Evolutionary conservation across 169 alveolate species (phyloP), one percentile per base, ranked within the genome.

Genomic region (Toxoplasma gondii): DNA sequence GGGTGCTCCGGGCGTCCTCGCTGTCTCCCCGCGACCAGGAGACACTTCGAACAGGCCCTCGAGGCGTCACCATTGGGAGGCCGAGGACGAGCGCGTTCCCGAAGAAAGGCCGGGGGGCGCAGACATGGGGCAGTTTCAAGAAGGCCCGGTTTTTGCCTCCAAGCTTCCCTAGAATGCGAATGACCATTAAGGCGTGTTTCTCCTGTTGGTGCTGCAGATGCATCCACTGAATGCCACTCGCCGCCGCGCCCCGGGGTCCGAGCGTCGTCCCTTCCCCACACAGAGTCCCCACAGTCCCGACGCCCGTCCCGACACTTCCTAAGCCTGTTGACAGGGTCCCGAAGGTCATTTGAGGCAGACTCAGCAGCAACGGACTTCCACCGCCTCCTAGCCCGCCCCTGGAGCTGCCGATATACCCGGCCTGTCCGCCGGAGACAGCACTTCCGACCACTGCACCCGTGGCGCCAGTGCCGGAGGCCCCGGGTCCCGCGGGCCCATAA

Each of bases 111-210:
- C 91, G 90, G 5, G 93, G 94, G n/a, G 95, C 34, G 80, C 93
- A 93, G 49, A 54, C 86, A 87, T 87, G 91, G 19, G 95, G 91
- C 9, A 94, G 96, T 69, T 96, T 94, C 41, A 96, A 67, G 36
- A 96, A 96, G 80, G 96, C 94, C 74, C 97, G 78, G 91, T 96
- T 96, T 70, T 96, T 96, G n/a, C 97, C 97, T 24, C 97, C 97
- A 39, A 96, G 44, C 53, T 96, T 96, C 16, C 97, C 97, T 27
- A 96, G 78, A 36, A 96, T 93, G 41, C 96, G 88, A 31, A 96
- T 95, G 41, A 94, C 96, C 88, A 92, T 92, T 39, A 81, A 81
- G 39, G 94, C 94, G 39, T 92, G 94, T 88, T 83, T 92, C 49
- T 92, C 94, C 92, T 92, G 94, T 88, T 92, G 94, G 80, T 92